Conservation (phyloP, 2,329 filamentous ascomycete genomes). For the Scytalidium sp. region DNA sequence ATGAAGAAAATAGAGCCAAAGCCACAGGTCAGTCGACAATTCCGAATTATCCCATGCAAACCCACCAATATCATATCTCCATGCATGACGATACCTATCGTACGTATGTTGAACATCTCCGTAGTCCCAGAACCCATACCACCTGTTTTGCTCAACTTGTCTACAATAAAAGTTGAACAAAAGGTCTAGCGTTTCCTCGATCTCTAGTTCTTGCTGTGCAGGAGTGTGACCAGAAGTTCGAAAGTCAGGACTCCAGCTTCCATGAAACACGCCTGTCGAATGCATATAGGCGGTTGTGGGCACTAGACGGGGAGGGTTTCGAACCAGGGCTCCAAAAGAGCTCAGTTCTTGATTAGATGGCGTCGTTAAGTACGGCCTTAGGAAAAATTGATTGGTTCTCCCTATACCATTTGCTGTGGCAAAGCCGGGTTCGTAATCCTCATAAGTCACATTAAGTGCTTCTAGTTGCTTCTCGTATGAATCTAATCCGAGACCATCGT, state of each 20-base stretch:
- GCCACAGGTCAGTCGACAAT: constrained; percentile 58
- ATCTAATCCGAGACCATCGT: constrained; percentile 54
- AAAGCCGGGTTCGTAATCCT: constrained; percentile 56
- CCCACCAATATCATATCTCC: constrained; percentile 63
- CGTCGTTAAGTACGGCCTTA: constrained; percentile 50
- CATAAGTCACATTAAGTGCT: constrained; percentile 60
- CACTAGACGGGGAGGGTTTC: constrained; percentile 50
- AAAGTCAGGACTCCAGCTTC: constrained; percentile 46
- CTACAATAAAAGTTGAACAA: constrained; percentile 52
- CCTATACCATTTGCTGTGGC: constrained; percentile 56
- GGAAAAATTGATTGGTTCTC: constrained; percentile 53
- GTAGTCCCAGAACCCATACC: constrained; percentile 63
- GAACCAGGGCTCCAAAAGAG: constrained; percentile 40
- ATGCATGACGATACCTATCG: constrained; percentile 54
- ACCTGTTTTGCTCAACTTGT: constrained; percentile 54
- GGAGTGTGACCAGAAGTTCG: constrained; percentile 25
- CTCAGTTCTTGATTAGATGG: constrained; percentile 46
- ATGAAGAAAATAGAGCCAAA: constrained; percentile 61
- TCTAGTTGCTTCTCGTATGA: constrained; percentile 56
- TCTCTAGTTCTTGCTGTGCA: constrained; percentile 19
- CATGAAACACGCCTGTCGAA: constrained; percentile 49
- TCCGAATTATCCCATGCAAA: constrained; percentile 66
- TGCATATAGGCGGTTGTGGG: constrained; percentile 46
- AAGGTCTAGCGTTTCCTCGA: constrained; percentile 54
- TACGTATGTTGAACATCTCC: constrained; percentile 64